Base-by-base conservation (phyloP, 2,329 filamentous ascomycete species). In the Acephala macrosclerotiorum region DNA sequence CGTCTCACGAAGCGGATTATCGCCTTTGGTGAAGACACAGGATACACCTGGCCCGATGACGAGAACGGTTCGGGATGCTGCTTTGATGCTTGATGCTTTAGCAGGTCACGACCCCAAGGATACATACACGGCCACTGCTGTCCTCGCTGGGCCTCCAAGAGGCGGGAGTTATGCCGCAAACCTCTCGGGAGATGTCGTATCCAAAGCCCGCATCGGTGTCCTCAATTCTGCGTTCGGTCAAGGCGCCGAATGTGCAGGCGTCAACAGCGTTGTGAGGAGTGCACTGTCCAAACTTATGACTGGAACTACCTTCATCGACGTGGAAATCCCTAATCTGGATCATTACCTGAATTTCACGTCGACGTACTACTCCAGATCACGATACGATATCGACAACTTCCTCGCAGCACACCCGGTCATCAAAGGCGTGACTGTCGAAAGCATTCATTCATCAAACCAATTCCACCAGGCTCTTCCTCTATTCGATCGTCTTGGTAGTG, bases 381-480 rank as follows among this genome's bases (percentile, higher is more conserved):
- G 74, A 18, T 64, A 66, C 38, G 75, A 78, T 57, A 76, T 78
- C 65, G 75, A 77, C 36, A 71, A 63, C 58, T 75, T 74, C 66
- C 67, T 75, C 47, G 71, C 70, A 26, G 81, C 81, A 70, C 78
- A 81, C 62, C 79, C 81, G 2, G 65, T 75, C 51, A 67, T 76
- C 11, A 58, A 68, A 71, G 51, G 33, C 29, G 72, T 58, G 7
- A 67, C 55, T 6, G 60, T 63, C 14, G 65, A 65, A 29, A 63
- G 47, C 42, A 68, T 70, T 35, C 47, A 68, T 22, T 42, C 51
- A 3, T 47, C 45, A 1, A 47, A 61, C 14, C 26, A 62, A 18
- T 68, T 61, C 56, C 64, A 70, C 22, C 66, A 58, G 25, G 49
- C 59, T 6, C 66, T 68, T n/a, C 60, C 63, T 16, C 65, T 68